Percentiles rank a stretch among this genome's conserved stretches.
Evolutionary conservation across 139 green algal species (phyloP).

Genomic region (Chlamydomonas eustigma): DNA sequence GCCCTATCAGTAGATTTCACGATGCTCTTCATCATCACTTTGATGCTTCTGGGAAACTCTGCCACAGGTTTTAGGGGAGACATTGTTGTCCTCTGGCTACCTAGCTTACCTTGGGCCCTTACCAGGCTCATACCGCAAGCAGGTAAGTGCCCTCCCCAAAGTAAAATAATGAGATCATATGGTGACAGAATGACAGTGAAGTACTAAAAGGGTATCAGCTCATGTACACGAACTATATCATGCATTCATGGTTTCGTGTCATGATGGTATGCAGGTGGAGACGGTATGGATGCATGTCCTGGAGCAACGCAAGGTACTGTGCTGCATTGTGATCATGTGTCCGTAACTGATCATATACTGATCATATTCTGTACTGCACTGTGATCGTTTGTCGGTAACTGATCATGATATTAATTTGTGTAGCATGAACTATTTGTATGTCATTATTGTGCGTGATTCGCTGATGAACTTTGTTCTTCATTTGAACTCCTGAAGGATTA

Average conservation of each 20-base stretch:
- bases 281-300: conserved; percentile 1
- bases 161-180: not conserved
- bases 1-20: too few species aligned
- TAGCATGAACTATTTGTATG: too few species aligned
- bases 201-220: too few species aligned
- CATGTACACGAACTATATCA: too few species aligned
- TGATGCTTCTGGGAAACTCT: not conserved
- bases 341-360: not conserved
- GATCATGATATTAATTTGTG: too few species aligned
- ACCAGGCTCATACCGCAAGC: conserved; percentile 17
- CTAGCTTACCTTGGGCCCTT: conserved; percentile 37
- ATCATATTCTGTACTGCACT: too few species aligned
- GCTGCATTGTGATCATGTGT: not conserved
- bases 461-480: too few species aligned
- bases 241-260: too few species aligned
- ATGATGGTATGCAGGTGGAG: conserved; percentile 6
- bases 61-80: conserved; percentile 28
- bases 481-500: too few species aligned
- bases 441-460: too few species aligned
- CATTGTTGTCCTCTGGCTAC: conserved; percentile 25
- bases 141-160: conserved; percentile 6
- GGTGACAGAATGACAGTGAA: not conserved
- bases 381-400: too few species aligned
- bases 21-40: too few species aligned
- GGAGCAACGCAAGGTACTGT: not conserved